Evolutionary conservation across 2,329 filamentous ascomycete species (phyloP).

Genomic region (Aspergillus hortae): DNA sequence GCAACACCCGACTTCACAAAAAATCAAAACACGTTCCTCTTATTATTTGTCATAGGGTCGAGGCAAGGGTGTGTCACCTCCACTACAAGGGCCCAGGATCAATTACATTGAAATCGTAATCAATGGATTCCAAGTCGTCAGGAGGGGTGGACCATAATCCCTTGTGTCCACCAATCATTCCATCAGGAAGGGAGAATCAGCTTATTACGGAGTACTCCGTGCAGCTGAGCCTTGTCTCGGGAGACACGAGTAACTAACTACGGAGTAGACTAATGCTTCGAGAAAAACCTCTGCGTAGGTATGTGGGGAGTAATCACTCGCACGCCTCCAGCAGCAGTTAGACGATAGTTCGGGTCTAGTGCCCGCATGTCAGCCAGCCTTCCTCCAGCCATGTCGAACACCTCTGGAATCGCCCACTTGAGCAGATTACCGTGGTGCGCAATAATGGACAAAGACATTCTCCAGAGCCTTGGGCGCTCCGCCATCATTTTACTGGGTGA

Average conservation of each 20-base stretch:
- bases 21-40: too few relatives aligned
- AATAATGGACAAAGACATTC: background rate
- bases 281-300: too few relatives aligned
- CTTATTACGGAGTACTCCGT: background rate
- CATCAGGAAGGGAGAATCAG: background rate
- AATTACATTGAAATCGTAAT: background rate
- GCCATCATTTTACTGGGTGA: too few relatives aligned
- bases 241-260: too few relatives aligned
- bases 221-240: background rate
- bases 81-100: too few relatives aligned
- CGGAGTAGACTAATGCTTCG: too few relatives aligned
- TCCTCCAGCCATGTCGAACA: background rate
- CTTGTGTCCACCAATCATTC: background rate
- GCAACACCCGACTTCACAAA: too few relatives aligned
- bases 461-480: background rate
- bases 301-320: too few relatives aligned
- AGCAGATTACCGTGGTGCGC: background rate
- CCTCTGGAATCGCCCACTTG: background rate
- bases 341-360: background rate
- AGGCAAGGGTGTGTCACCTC: too few relatives aligned
- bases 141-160: background rate
- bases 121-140: background rate
- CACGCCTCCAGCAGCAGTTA: too few relatives aligned
- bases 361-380: background rate
- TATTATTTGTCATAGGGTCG: too few relatives aligned